Conservation (phyloP, 169 alveolate genomes). For the Cryptosporidium canis region DNA sequence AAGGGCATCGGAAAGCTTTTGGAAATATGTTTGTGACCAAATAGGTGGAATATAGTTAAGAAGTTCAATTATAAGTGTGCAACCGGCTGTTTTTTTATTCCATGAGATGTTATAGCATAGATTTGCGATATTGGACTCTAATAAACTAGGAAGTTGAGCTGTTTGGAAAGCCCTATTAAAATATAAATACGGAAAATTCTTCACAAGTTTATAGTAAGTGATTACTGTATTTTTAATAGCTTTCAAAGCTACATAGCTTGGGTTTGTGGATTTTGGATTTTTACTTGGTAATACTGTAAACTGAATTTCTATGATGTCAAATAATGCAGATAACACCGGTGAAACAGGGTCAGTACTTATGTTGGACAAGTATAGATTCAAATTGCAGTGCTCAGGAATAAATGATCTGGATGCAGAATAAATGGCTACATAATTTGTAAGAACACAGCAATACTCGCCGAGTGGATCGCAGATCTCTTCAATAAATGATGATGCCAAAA, state of each 20-base stretch:
- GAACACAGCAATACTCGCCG: slow-evolving; percentile 10
- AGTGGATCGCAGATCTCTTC: neutral
- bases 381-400: slow-evolving; percentile 52
- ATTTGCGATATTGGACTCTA: slow-evolving; percentile 26
- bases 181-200: slow-evolving; percentile 17
- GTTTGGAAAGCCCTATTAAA: slow-evolving; percentile 44
- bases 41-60: slow-evolving; percentile 47
- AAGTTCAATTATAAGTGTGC: slow-evolving; percentile 21
- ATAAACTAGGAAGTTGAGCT: slow-evolving; percentile 42
- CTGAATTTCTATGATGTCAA: slow-evolving; percentile 31
- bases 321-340: slow-evolving; percentile 51
- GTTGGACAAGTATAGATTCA: slow-evolving; percentile 33
- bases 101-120: slow-evolving; percentile 40
- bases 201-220: slow-evolving; percentile 21
- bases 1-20: slow-evolving; percentile 35
- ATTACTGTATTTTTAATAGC: slow-evolving; percentile 16
- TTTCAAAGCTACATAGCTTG: slow-evolving; percentile 13
- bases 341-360: slow-evolving; percentile 37
- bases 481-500: slow-evolving; percentile 32
- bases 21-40: slow-evolving; percentile 51
- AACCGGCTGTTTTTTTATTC: slow-evolving; percentile 47
- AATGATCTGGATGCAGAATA: slow-evolving; percentile 63
- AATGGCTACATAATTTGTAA: slow-evolving; percentile 41
- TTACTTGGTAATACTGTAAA: neutral
- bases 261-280: neutral